Percentiles rank a stretch among this genome's conserved stretches.
These are phyloP conservation scores for Carex kokanica DNA, from an alignment of 176 grass and related monocot genomes.

Conservation along the genomic window DNA sequence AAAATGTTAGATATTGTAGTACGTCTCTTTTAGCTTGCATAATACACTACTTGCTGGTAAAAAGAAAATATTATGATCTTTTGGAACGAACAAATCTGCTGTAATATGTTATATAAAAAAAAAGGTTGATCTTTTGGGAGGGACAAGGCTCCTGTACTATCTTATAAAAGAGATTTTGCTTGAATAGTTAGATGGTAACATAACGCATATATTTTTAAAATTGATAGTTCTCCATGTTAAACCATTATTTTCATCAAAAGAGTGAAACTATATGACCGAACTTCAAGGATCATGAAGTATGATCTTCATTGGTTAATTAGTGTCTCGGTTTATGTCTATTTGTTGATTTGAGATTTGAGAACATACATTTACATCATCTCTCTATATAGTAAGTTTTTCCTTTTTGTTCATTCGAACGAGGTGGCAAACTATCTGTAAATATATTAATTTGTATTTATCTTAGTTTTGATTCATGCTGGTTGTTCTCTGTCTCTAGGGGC, in stretches of 20 bases:
- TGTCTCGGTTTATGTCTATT: not conserved
- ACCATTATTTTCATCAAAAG: no score
- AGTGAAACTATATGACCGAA: not conserved
- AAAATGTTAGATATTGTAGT: not conserved
- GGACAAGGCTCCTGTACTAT: not conserved
- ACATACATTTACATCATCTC: not conserved
- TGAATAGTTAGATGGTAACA: not conserved
- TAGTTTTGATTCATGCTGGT: not conserved
- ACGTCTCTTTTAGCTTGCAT: not conserved
- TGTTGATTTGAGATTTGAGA: conserved; percentile 1
- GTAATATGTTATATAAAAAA: not conserved
- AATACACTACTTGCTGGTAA: not conserved
- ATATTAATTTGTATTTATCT: not conserved
- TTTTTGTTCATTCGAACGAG: not conserved
- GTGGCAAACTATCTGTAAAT: not conserved
- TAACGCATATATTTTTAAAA: not conserved
- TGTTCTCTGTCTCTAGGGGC: not conserved
- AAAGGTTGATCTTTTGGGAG: not conserved
- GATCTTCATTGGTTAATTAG: not conserved
- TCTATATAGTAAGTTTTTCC: not conserved
- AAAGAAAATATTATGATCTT: not conserved
- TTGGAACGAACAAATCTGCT: not conserved
- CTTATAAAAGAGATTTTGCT: not conserved
- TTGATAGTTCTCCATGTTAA: not conserved
- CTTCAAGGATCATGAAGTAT: not conserved